phyloP scores from a whole-genome alignment of 495 filamentous ascomycete species.

The Durotheca rogersii region DNA sequence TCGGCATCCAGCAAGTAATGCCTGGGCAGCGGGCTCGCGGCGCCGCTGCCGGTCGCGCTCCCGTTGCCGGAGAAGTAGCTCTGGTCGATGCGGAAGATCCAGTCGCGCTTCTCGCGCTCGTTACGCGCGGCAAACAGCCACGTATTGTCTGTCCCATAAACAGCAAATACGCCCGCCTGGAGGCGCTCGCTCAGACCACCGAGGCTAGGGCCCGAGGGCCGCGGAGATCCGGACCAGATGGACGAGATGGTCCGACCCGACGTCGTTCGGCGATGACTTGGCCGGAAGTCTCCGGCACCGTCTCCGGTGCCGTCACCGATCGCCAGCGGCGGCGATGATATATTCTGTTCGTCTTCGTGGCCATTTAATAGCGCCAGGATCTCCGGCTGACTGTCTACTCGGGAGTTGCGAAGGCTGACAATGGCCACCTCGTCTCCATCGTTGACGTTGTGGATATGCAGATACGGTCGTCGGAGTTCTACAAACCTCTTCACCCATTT shows the following conservation, averaged over 20 bases:
- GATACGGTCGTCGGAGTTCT: conserved; percentile 87
- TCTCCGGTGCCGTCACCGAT: too few relatives aligned
- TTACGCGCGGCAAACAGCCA: conserved; percentile 89
- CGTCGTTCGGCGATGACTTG: conserved; percentile 35
- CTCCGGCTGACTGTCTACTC: conserved; percentile 85
- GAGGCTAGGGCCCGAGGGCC: conserved; percentile 35
- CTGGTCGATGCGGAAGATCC: conserved; percentile 81
- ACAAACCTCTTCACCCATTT: conserved; percentile 90
- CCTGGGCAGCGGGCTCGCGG: conserved; percentile 34
- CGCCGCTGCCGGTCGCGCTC: conserved; percentile 36
- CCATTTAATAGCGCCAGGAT: conserved; percentile 72
- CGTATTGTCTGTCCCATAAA: conserved; percentile 90
- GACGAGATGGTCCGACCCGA: conserved; percentile 35
- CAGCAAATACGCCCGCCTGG: conserved; percentile 78
- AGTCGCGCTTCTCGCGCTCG: conserved; percentile 88
- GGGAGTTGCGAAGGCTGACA: conserved; percentile 78
- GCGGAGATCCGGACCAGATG: conserved; percentile 37
- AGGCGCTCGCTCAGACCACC: conserved; percentile 52
- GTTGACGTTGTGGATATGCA: conserved; percentile 80
- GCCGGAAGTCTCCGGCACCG: conserved; percentile 22
- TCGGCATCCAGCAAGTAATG: conserved; percentile 14
- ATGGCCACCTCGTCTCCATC: conserved; percentile 88
- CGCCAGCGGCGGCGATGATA: conserved; percentile 4
- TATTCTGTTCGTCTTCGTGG: conserved; percentile 34
- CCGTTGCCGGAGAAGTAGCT: conserved; percentile 39